A percentile compares a stretch with the other conserved stretches of the same genome.
phyloP scores from a whole-genome alignment of 2,329 filamentous ascomycete genomes.

The Trichoderma lentiforme region DNA sequence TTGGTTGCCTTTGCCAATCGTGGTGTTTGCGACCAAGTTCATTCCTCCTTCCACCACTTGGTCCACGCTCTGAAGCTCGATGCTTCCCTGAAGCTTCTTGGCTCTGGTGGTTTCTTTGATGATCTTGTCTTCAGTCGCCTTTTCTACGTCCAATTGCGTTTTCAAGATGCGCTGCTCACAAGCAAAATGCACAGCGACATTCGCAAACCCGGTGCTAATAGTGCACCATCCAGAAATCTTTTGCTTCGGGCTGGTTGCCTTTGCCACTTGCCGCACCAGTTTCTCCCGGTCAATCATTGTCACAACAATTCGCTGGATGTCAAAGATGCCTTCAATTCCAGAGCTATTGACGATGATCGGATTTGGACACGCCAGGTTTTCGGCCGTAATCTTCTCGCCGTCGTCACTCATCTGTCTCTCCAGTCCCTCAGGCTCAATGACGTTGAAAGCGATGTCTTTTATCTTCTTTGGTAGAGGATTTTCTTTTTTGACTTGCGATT shows the following conservation, averaged over 20 bases:
- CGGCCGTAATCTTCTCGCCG: background rate
- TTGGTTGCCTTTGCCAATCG: background rate
- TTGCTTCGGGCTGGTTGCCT: background rate
- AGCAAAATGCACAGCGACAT: background rate
- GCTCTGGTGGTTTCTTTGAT: background rate
- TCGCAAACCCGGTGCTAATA: constrained; percentile 15
- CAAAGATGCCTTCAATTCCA: constrained; percentile 17
- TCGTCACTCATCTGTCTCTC: background rate
- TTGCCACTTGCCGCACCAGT: constrained; percentile 1
- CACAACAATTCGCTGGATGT: constrained; percentile 15
- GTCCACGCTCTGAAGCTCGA: background rate
- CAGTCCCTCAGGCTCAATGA: background rate
- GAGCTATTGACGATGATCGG: constrained; percentile 17
- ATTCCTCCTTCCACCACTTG: background rate
- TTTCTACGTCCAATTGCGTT: background rate
- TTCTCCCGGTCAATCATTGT: constrained; percentile 10
- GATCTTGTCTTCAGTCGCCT: background rate
- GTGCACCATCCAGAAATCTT: constrained; percentile 17
- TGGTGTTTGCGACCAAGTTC: background rate
- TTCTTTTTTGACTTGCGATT: background rate
- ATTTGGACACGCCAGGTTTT: constrained; percentile 8
- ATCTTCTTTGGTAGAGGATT: background rate
- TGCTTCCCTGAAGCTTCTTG: background rate
- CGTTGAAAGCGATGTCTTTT: background rate
- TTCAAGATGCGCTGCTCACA: background rate